Evolutionary conservation across 2,329 filamentous ascomycete genomes (phyloP).

Genomic region (Claviceps quebecensis): DNA sequence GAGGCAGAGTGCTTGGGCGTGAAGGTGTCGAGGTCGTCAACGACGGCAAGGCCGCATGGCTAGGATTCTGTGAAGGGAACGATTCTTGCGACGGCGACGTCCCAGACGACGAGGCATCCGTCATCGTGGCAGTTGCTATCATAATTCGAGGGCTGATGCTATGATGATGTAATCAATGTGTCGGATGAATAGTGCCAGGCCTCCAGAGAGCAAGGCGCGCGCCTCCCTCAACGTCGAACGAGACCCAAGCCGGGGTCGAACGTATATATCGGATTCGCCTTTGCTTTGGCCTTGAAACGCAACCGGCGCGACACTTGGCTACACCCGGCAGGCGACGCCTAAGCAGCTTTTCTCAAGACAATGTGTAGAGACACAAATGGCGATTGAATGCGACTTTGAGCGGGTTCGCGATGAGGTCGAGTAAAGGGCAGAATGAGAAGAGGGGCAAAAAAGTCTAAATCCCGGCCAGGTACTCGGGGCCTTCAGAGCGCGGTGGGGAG

Average conservation of each 20-base stretch:
- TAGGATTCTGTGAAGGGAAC: slow-evolving; percentile 32
- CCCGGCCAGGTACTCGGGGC: not conserved
- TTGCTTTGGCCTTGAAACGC: not conserved
- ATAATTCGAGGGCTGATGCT: slow-evolving; percentile 12
- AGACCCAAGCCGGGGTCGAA: not conserved
- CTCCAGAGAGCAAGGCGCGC: not conserved
- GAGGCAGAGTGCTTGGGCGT: slow-evolving; percentile 45
- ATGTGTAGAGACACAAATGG: not conserved
- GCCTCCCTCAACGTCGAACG: not conserved
- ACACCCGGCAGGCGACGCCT: slow-evolving; percentile 7
- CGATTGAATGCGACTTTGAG: not conserved
- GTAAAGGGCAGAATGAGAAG: too few species aligned
- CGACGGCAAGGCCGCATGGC: slow-evolving; percentile 40
- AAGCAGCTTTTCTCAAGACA: not conserved
- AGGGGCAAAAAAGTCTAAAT: not conserved
- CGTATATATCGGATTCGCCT: not conserved
- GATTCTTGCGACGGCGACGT: slow-evolving; percentile 37
- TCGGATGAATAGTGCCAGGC: not conserved
- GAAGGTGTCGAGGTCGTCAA: slow-evolving; percentile 42
- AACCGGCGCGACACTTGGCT: slow-evolving; percentile 1
- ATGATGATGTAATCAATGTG: not conserved
- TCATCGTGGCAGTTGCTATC: slow-evolving; percentile 38
- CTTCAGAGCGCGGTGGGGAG: slow-evolving; percentile 1
- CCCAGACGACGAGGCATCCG: slow-evolving; percentile 39
- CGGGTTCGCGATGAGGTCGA: not conserved